Conservation (phyloP, 192 early-diverging fungal species). For the Backusella psychrophila region DNA sequence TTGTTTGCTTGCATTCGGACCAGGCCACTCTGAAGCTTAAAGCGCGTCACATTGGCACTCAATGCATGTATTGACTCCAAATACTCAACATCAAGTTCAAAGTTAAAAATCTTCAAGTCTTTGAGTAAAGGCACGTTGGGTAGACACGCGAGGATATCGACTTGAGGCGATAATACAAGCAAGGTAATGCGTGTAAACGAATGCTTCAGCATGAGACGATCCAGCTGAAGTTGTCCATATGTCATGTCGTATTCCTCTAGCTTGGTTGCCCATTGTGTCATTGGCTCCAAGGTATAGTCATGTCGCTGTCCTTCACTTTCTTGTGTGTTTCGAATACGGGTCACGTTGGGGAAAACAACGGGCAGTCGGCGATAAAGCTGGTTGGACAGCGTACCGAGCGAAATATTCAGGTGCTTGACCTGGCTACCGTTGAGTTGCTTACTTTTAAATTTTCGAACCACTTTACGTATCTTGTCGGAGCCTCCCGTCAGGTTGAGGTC, state of each 20-base stretch:
- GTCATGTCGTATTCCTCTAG: not conserved
- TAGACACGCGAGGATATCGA: not conserved
- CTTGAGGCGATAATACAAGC: not conserved
- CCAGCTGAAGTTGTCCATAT: not conserved
- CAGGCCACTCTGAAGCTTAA: not conserved
- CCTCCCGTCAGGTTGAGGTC: not conserved
- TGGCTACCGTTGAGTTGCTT: not conserved
- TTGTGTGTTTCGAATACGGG: not conserved
- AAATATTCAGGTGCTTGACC: not conserved
- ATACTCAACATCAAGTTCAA: not conserved
- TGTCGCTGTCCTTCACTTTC: not conserved
- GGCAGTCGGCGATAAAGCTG: not conserved
- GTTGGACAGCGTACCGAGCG: not conserved
- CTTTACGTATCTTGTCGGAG: not conserved
- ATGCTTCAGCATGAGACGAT: not conserved
- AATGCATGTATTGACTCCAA: not conserved
- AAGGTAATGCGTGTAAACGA: not conserved
- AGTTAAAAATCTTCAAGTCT: not conserved
- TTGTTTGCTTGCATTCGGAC: not conserved
- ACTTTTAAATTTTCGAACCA: not conserved
- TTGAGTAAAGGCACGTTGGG: not conserved
- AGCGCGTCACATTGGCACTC: not conserved
- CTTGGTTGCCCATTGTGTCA: not conserved
- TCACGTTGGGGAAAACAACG: not conserved
- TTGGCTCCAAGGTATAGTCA: not conserved